phyloP scores from a whole-genome alignment of 805 yeast species.

The Kazachstania taianensis region DNA sequence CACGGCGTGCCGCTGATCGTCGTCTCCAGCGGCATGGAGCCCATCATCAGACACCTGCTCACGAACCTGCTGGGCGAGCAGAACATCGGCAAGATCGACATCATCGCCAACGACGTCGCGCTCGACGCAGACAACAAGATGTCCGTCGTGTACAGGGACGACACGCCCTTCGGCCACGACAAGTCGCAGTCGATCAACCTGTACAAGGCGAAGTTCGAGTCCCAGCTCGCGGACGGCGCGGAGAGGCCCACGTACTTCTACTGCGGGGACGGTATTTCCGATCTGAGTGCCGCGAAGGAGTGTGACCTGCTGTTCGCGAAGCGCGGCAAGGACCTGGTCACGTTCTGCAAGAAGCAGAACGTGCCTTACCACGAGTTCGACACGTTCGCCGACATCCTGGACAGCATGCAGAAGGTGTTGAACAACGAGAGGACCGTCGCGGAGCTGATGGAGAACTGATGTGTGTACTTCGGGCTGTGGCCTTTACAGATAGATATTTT shows the following conservation, averaged over 20 bases:
- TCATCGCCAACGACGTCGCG: slow-evolving; percentile 70
- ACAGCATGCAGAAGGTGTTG: slow-evolving; percentile 46
- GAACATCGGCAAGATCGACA: slow-evolving; percentile 60
- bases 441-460: slow-evolving; percentile 25
- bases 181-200: slow-evolving; percentile 69
- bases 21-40: slow-evolving; percentile 89
- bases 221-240: slow-evolving; percentile 23
- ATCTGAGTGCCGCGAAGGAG: slow-evolving; percentile 88
- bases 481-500: no score
- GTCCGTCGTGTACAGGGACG: slow-evolving; percentile 81
- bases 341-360: slow-evolving; percentile 67
- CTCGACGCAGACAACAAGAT: slow-evolving; percentile 50
- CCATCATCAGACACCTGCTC: slow-evolving; percentile 73
- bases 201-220: slow-evolving; percentile 26
- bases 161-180: slow-evolving; percentile 88
- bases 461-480: no score
- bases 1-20: slow-evolving; percentile 75
- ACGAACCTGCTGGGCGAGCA: slow-evolving; percentile 67
- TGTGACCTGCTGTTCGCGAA: slow-evolving; percentile 91
- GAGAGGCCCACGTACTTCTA: slow-evolving; percentile 66
- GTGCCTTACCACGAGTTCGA: slow-evolving; percentile 82
- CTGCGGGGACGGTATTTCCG: slow-evolving; percentile 97
- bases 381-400: slow-evolving; percentile 62
- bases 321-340: slow-evolving; percentile 80
- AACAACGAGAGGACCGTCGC: slow-evolving; percentile 25